phyloP scores from a whole-genome alignment of 805 yeast genomes.

The Yarrowia sp. region DNA sequence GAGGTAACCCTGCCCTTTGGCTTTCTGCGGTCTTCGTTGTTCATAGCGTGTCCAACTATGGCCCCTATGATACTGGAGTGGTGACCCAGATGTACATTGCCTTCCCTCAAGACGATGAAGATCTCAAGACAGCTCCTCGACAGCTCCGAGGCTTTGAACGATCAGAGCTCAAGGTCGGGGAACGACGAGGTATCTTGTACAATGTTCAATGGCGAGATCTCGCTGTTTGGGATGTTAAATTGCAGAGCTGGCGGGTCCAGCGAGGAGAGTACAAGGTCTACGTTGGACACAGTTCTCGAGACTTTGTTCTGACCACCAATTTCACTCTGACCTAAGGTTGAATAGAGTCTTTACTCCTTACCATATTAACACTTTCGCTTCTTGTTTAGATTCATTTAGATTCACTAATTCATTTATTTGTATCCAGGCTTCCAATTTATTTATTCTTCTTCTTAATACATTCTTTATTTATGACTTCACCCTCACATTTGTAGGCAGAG shows the following conservation, averaged over 20 bases:
- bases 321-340: neutral
- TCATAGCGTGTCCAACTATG: slow-evolving; percentile 49
- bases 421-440: no score
- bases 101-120: slow-evolving; percentile 41
- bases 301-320: slow-evolving; percentile 25
- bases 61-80: slow-evolving; percentile 46
- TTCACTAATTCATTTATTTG: neutral
- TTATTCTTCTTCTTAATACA: no score
- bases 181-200: slow-evolving; percentile 42
- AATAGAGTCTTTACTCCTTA: no score
- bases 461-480: no score
- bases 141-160: slow-evolving; percentile 58
- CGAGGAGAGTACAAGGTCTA: slow-evolving; percentile 54
- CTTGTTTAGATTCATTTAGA: slow-evolving; percentile 8
- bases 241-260: slow-evolving; percentile 57
- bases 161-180: slow-evolving; percentile 46
- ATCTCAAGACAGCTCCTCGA: slow-evolving; percentile 49
- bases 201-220: slow-evolving; percentile 51
- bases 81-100: slow-evolving; percentile 55
- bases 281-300: slow-evolving; percentile 42
- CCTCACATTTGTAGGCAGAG: no score
- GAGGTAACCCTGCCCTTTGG: slow-evolving; percentile 62
- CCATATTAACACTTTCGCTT: neutral
- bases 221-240: slow-evolving; percentile 53
- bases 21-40: slow-evolving; percentile 47